Evolutionary conservation across 805 yeast genomes (phyloP).

Genomic region (Candida ipomoeae): DNA sequence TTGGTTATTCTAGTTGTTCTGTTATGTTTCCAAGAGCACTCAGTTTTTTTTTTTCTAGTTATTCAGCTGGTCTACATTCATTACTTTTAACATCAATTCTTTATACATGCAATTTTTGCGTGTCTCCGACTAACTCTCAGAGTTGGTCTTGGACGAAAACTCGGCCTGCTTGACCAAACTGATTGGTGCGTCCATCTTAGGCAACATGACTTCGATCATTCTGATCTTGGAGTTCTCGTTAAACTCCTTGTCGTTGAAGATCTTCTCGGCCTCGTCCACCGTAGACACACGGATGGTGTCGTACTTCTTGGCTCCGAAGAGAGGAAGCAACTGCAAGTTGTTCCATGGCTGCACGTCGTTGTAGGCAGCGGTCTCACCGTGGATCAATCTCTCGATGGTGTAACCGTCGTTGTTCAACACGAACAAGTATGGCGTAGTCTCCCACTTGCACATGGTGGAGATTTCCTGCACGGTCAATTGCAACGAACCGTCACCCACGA

Average conservation of each 20-base stretch:
- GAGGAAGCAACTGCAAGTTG: conserved; percentile 28
- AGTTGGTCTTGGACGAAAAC: conserved; percentile 27
- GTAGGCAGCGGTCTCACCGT: conserved; percentile 34
- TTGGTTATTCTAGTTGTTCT: too few species aligned
- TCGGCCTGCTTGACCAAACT: conserved; percentile 36
- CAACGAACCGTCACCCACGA: conserved; percentile 42
- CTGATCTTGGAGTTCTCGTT: conserved; percentile 30
- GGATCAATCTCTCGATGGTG: conserved; percentile 39
- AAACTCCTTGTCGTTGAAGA: conserved; percentile 26
- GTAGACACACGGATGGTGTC: conserved; percentile 26
- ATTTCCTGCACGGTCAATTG: conserved; percentile 41
- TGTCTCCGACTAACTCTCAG: conserved; percentile 6
- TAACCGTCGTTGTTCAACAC: conserved; percentile 40
- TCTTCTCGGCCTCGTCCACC: conserved; percentile 23
- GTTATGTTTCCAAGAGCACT: too few species aligned
- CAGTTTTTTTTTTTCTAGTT: too few species aligned
- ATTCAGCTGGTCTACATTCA: not conserved
- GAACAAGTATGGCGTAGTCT: conserved; percentile 33
- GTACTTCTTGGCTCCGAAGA: conserved; percentile 29
- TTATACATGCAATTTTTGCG: not conserved
- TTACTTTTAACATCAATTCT: not conserved
- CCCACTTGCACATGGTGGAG: conserved; percentile 34
- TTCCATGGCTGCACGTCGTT: conserved; percentile 40
- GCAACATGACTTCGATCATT: conserved; percentile 35
- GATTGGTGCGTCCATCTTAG: conserved; percentile 35